phyloP scores from a whole-genome alignment of 192 early-diverging fungal species.

The Coemansia sp. region DNA sequence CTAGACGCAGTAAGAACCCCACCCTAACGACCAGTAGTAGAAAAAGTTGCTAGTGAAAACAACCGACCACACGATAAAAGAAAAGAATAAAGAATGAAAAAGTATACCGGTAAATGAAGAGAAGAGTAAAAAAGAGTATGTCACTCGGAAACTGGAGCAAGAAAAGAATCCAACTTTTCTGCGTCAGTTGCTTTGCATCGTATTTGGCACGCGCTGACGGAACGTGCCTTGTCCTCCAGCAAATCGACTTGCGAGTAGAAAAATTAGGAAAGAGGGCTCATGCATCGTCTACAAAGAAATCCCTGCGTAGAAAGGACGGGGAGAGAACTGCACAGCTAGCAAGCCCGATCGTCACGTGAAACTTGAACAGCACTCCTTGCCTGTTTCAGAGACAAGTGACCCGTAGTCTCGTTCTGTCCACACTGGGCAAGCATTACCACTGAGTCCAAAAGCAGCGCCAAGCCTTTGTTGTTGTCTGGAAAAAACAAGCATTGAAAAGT shows the following conservation, averaged over 20 bases:
- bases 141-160: background rate
- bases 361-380: too few species aligned
- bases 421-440: too few species aligned
- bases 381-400: too few species aligned
- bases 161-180: background rate
- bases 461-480: too few species aligned
- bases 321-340: background rate
- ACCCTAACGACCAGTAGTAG: too few species aligned
- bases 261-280: background rate
- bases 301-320: background rate
- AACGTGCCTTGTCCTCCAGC: constrained; percentile 1
- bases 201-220: background rate
- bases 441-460: too few species aligned
- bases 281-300: constrained; percentile 14
- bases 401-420: too few species aligned
- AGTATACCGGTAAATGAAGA: background rate
- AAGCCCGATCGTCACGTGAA: constrained; percentile 2
- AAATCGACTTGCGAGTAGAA: background rate
- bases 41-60: too few species aligned
- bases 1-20: too few species aligned
- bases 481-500: too few species aligned
- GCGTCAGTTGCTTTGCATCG: background rate
- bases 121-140: constrained; percentile 1
- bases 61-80: background rate
- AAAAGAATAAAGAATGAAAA: background rate